Evolutionary conservation across 2,329 filamentous ascomycete species (phyloP), one percentile per base, ranked within the genome.

Genomic region (Epichloe sp.): DNA sequence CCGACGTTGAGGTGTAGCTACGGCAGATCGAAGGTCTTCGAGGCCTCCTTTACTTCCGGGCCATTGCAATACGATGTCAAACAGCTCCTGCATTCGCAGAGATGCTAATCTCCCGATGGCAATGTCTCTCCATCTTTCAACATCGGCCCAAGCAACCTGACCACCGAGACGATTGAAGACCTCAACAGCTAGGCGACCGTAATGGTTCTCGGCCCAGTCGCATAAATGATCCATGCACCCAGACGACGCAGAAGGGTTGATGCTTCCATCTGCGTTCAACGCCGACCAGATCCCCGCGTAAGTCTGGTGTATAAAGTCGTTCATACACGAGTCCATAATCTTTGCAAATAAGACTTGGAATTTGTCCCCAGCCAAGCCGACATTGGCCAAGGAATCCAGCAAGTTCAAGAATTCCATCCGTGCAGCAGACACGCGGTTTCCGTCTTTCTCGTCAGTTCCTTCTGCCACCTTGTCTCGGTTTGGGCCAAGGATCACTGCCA

Each of bases 1-100:
- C 48, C 88, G 83, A 36, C 82, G 77, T 51, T 81, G 77, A 3
- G 84, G 76, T 1, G 83, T 82, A 11, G 80, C 85, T 34, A 88
- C 78, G 44, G 83, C 81, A 50, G 82, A 77, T 54, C 83, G 77
- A 55, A 91, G 77, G 61, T 93, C 88, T 34, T 87, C 78, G 3
- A 93, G 74, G 1, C 83, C 88, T 2, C 83, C 82, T 50, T 77
- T 74, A 57, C 83, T 88, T 37, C 75, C 67, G 4, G 86, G 85
- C 86, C 86, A 93, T 52, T 77, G 74, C 52, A 86, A 75, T 44
- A 89, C 82, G 60, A 91, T 89, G 60, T 90, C 85, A 59, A 89
- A 91, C 10, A 93, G 71, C 60, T 88, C 82, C 7, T 77, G 73
- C 44, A 85, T 86, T 43, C 87, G 77, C 46, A 86, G 71, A 17